Evolutionary conservation across 176 grass and related monocot genomes (phyloP).

Genomic region (Bothriochloa decipiens): DNA sequence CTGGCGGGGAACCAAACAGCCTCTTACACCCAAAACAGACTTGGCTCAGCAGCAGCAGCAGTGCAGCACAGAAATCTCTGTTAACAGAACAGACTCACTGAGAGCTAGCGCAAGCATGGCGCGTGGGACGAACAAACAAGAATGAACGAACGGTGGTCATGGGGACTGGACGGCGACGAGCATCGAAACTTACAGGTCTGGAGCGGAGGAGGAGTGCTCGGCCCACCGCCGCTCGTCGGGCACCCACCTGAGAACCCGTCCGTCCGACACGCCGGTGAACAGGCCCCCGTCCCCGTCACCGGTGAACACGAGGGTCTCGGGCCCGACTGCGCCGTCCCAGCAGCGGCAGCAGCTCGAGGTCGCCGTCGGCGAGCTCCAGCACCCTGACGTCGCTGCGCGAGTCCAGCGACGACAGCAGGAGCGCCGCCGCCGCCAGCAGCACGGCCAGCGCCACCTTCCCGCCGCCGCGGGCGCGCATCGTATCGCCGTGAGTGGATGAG

Average conservation of each 20-base stretch:
- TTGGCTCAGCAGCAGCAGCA: too few species aligned
- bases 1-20: too few species aligned
- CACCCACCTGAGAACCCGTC: conserved; percentile 56
- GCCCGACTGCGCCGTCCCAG: conserved; percentile 51
- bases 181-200: conserved; percentile 47
- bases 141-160: too few species aligned
- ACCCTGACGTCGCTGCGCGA: conserved; percentile 21
- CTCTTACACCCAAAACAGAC: too few species aligned
- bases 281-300: conserved; percentile 38
- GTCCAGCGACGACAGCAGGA: conserved; percentile 35
- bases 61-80: too few species aligned
- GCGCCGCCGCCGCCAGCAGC: not conserved
- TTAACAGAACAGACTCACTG: too few species aligned
- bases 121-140: too few species aligned
- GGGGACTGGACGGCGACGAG: not conserved
- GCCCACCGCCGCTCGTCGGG: conserved; percentile 41
- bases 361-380: conserved; percentile 16
- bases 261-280: conserved; percentile 63
- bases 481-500: not conserved
- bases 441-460: not conserved
- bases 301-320: conserved; percentile 60
- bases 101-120: too few species aligned
- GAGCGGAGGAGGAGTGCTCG: conserved; percentile 44
- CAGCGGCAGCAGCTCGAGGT: conserved; percentile 38
- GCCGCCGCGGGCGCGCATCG: not conserved